Base-by-base conservation (phyloP, 2,329 filamentous ascomycete genomes). In the Sporothrix variecibatus region DNA sequence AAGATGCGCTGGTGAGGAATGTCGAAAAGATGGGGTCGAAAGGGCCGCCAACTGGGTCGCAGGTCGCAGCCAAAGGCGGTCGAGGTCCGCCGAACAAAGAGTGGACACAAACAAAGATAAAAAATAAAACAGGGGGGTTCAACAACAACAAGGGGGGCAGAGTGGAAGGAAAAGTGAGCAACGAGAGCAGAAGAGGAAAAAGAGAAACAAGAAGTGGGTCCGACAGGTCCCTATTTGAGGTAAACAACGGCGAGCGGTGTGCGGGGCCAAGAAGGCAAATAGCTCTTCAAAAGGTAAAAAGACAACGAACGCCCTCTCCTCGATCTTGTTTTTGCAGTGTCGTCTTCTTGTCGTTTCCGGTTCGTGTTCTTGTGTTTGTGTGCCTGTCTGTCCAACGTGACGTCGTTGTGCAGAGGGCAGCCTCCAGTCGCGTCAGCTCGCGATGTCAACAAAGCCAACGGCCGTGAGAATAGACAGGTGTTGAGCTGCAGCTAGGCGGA, bases 51-150 rank as follows among this genome's bases (percentile, higher is more conserved):
- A 62, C 69, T 71, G 69, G 69, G 69, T 62, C 69, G 68, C 53
- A 58, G 53, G 69, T 62, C 53, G 68, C 69, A 58, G 53, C 69
- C 68, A 71, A 56, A 71, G 68, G 53, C 38, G 69, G 69, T 60
- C 53, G 38, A 60, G 53, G 53, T 43, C 53, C 53, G 53, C 26
- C 26, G 65, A 51, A 28, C 9, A 3, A 15, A 34, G 67, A 53
- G 67, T 56, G 67, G 53, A 40, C 69, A 70, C 67, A 71, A 56
- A 58, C 53, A 71, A 46, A 62, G 69, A 71, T 60, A 71, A 53
- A 53, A 72, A 72, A 72, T 53, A 72, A 67, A 53, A 56, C 60
- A 40, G 60, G 28, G 71, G 71, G 46, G 43, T 69, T 15, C 43
- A 28, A 69, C 53, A 69, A 34, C 15, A 53, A 51, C 67, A 53